phyloP scores from a whole-genome alignment of 139 green algal species.

The Nannochloris sp. region DNA sequence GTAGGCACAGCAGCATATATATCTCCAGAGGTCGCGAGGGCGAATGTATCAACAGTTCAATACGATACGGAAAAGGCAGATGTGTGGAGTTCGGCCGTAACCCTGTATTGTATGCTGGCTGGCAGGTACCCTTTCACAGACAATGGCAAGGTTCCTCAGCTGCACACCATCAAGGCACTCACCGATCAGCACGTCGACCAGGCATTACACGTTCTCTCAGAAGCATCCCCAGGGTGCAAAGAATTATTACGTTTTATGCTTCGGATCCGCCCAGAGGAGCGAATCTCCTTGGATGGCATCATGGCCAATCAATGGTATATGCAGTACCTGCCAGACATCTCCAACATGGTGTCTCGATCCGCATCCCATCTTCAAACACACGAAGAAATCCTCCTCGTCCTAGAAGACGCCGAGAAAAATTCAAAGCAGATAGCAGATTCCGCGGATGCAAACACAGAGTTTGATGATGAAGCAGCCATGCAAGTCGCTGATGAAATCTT shows the following conservation, averaged over 20 bases:
- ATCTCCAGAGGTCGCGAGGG: slow-evolving; percentile 26
- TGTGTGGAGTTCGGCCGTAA: slow-evolving; percentile 36
- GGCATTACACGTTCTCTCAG: slow-evolving; percentile 13
- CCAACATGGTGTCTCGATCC: slow-evolving; percentile 16
- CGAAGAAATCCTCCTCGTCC: slow-evolving; percentile 9
- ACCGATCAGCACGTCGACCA: slow-evolving; percentile 10
- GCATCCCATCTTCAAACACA: slow-evolving; percentile 15
- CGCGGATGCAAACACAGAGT: slow-evolving; percentile 6
- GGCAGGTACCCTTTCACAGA: slow-evolving; percentile 29
- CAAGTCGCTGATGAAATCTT: slow-evolving; percentile 25
- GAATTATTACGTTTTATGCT: slow-evolving; percentile 61
- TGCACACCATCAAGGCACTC: slow-evolving; percentile 25
- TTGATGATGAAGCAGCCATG: not conserved
- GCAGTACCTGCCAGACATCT: slow-evolving; percentile 32
- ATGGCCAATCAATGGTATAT: slow-evolving; percentile 33
- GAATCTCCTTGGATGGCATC: slow-evolving; percentile 56
- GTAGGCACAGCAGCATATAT: slow-evolving; percentile 41
- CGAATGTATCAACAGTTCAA: slow-evolving; percentile 3
- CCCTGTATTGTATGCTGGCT: slow-evolving; percentile 37
- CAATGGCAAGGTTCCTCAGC: slow-evolving; percentile 18
- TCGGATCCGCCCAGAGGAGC: slow-evolving; percentile 35
- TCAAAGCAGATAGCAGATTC: not conserved
- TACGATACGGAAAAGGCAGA: slow-evolving; percentile 36
- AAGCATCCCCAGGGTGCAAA: slow-evolving; percentile 18
- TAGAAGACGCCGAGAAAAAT: slow-evolving; percentile 4